Evolutionary conservation across 768 basidiomycete genomes (phyloP).

Genomic region (Trametes cubensis): DNA sequence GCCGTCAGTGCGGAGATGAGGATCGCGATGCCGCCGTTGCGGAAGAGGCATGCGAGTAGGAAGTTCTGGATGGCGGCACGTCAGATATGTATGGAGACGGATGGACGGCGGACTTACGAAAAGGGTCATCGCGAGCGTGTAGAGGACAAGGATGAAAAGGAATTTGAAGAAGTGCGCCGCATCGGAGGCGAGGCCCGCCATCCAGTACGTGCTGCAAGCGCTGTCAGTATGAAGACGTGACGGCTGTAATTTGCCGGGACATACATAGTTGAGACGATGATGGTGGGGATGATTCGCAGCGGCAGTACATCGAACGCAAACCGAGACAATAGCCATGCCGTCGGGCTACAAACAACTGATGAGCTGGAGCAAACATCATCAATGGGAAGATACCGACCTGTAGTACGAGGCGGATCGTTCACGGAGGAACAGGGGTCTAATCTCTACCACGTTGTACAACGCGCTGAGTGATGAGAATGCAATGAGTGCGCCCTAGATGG

Average conservation of each 20-base stretch:
- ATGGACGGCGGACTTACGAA: constrained; percentile 54
- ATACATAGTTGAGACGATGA: constrained; percentile 83
- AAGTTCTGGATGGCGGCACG: constrained; percentile 66
- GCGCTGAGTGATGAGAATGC: constrained; percentile 92
- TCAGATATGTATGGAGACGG: background rate
- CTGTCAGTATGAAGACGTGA: constrained; percentile 11
- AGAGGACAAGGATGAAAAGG: constrained; percentile 85
- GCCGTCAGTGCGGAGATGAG: constrained; percentile 78
- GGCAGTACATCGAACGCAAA: constrained; percentile 90
- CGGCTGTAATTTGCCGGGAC: constrained; percentile 30
- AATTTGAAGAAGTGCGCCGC: constrained; percentile 94
- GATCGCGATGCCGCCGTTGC: constrained; percentile 89
- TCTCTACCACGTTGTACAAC: constrained; percentile 82
- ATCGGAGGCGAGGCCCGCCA: constrained; percentile 84
- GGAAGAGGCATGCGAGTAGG: constrained; percentile 80
- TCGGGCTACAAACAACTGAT: constrained; percentile 53
- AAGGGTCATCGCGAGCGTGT: constrained; percentile 82
- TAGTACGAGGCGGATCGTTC: constrained; percentile 88
- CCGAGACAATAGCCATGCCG: constrained; percentile 88
- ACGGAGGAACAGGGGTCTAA: constrained; percentile 84
- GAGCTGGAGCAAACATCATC: background rate
- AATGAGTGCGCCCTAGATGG: constrained; percentile 75
- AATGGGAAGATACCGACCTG: constrained; percentile 52
- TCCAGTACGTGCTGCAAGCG: constrained; percentile 77
- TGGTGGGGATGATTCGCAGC: constrained; percentile 84